Evolutionary conservation across 371 early-diverging fungal species (phyloP).

Genomic region (Zychaea mexicana): DNA sequence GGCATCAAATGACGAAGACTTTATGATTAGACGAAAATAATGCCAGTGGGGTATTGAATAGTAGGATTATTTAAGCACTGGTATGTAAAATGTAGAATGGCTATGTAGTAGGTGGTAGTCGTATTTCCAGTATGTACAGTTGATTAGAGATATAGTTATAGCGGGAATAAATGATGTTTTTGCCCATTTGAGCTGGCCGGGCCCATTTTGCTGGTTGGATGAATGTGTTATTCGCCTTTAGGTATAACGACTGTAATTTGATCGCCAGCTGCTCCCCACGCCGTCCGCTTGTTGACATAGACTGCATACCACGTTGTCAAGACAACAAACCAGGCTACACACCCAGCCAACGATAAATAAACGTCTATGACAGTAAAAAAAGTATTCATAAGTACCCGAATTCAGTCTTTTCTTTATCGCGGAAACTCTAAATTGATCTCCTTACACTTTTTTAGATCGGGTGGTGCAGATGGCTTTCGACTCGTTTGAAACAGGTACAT

Average conservation of each 20-base stretch:
- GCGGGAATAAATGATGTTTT: too few relatives aligned
- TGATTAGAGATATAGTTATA: too few relatives aligned
- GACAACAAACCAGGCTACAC: slow-evolving; percentile 47
- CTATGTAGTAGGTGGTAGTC: too few relatives aligned
- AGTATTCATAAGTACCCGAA: not conserved
- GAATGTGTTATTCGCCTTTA: slow-evolving; percentile 53
- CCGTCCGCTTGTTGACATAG: slow-evolving; percentile 52
- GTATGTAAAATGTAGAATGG: too few relatives aligned
- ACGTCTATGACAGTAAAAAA: slow-evolving; percentile 53
- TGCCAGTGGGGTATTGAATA: too few relatives aligned
- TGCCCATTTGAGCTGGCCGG: too few relatives aligned
- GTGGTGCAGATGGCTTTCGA: slow-evolving; percentile 35
- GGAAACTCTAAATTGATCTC: not conserved
- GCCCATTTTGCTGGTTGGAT: too few relatives aligned
- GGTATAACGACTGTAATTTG: slow-evolving; percentile 60
- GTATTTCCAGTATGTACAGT: too few relatives aligned
- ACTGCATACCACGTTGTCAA: slow-evolving; percentile 59
- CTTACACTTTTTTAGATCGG: slow-evolving; percentile 55
- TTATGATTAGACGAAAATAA: too few relatives aligned
- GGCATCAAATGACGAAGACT: too few relatives aligned
- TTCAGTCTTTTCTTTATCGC: not conserved
- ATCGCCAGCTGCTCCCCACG: slow-evolving; percentile 56
- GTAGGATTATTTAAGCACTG: too few relatives aligned
- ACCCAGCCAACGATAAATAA: slow-evolving; percentile 48
- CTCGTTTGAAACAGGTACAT: slow-evolving; percentile 53